Percentiles rank a stretch among this genome's conserved stretches.
Conservation (phyloP, 2,329 filamentous ascomycete species). For the Paradendryphiella salina region DNA sequence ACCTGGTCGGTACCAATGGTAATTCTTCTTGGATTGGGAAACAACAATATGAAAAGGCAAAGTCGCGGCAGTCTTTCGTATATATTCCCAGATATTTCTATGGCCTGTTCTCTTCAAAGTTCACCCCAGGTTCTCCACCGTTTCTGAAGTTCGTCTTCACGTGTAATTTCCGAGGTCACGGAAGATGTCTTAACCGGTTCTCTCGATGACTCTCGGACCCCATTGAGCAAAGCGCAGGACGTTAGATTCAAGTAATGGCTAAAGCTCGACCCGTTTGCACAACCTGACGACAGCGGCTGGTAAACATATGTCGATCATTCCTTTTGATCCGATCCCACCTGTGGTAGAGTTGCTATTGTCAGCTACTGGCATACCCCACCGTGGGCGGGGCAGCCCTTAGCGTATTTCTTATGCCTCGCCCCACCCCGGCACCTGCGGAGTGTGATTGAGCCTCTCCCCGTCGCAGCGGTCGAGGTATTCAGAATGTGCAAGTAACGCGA, state of each 20-base stretch:
- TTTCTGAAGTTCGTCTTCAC: slow-evolving; percentile 2
- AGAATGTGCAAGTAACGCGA: no score
- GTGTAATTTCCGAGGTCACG: slow-evolving; percentile 3
- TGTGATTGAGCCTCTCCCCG: slow-evolving; percentile 28
- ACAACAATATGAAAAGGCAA: not conserved
- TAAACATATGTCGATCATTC: not conserved
- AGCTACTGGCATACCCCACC: slow-evolving; percentile 4
- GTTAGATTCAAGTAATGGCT: not conserved
- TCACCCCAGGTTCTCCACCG: slow-evolving; percentile 3
- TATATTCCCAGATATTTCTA: not conserved
- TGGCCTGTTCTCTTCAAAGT: not conserved
- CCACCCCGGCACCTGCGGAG: slow-evolving; percentile 9
- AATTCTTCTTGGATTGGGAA: no score
- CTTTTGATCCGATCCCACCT: not conserved
- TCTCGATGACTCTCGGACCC: not conserved
- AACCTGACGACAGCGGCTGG: not conserved
- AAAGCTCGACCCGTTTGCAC: not conserved
- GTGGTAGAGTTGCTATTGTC: not conserved
- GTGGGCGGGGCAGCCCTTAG: slow-evolving; percentile 8
- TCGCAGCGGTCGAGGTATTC: no score
- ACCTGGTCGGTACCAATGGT: no score
- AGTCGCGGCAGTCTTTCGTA: no score
- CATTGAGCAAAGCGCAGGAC: not conserved
- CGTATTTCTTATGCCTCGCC: slow-evolving; percentile 1
- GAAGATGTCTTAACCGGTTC: slow-evolving; percentile 11